Percentiles rank a stretch among this genome's conserved stretches.
Evolutionary conservation across 2,329 filamentous ascomycete species (phyloP).

Genomic region (Didymella pinodella): DNA sequence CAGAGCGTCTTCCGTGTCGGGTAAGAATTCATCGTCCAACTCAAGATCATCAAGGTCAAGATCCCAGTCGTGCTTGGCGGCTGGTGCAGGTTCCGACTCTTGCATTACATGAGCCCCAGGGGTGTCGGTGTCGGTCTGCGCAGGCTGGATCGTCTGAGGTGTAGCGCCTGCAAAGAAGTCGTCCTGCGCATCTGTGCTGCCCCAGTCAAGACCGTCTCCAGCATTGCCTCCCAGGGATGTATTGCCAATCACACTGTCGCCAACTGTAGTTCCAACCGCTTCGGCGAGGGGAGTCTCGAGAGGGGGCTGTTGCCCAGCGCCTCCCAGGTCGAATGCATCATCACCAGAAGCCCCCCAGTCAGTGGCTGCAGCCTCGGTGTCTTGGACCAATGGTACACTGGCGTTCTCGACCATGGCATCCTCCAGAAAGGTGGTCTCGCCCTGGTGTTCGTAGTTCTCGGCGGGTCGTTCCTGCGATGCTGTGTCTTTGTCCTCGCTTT

Average conservation of each 20-base stretch:
- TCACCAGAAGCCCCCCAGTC: slow-evolving; percentile 44
- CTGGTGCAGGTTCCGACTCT: slow-evolving; percentile 24
- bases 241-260: slow-evolving; percentile 42
- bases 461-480: slow-evolving; percentile 33
- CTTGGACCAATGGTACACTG: slow-evolving; percentile 52
- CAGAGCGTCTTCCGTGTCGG: slow-evolving; percentile 61
- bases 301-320: slow-evolving; percentile 33
- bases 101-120: slow-evolving; percentile 33
- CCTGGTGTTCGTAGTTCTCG: slow-evolving; percentile 57
- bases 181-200: slow-evolving; percentile 43
- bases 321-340: slow-evolving; percentile 45
- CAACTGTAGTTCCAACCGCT: slow-evolving; percentile 43
- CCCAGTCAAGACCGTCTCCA: slow-evolving; percentile 47
- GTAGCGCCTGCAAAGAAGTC: slow-evolving; percentile 39
- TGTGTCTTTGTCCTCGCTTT: slow-evolving; percentile 23
- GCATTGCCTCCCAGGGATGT: slow-evolving; percentile 42
- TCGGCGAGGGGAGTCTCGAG: slow-evolving; percentile 36
- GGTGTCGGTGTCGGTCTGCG: slow-evolving; percentile 27
- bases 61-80: slow-evolving; percentile 75
- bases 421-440: slow-evolving; percentile 55
- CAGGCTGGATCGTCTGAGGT: slow-evolving; percentile 27
- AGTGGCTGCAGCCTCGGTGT: slow-evolving; percentile 49
- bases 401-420: slow-evolving; percentile 56
- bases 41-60: slow-evolving; percentile 86
- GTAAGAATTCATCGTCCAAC: slow-evolving; percentile 75